Conservation (phyloP, 208 protist genomes). For the Lotmaria passim region DNA sequence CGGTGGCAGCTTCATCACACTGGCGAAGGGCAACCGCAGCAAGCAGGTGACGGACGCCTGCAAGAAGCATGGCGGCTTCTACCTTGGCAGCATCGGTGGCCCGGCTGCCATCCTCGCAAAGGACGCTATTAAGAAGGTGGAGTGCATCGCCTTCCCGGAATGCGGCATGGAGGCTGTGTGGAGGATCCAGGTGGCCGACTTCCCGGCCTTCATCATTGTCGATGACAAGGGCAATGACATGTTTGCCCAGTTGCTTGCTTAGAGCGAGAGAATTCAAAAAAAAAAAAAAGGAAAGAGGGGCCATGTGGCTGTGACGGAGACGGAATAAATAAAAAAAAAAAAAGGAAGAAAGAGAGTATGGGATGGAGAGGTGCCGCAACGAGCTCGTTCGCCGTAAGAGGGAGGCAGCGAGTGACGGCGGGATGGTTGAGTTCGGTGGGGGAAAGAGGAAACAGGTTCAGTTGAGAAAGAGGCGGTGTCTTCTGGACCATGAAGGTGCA, state of each 20-base stretch:
- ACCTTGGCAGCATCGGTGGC: constrained; percentile 97
- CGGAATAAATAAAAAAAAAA: too few relatives aligned
- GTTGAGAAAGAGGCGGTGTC: not conserved
- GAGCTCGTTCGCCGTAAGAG: too few relatives aligned
- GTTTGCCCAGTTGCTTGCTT: constrained; percentile 82
- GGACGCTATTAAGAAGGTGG: constrained; percentile 94
- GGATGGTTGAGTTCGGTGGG: too few relatives aligned
- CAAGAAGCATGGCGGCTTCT: constrained; percentile 97
- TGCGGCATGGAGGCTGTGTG: constrained; percentile 93
- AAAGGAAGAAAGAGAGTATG: too few relatives aligned
- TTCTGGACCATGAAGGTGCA: too few relatives aligned
- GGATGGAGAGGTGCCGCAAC: too few relatives aligned
- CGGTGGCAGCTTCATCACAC: constrained; percentile 92
- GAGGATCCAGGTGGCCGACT: constrained; percentile 96
- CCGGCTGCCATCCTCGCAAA: constrained; percentile 94
- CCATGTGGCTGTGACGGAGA: too few relatives aligned
- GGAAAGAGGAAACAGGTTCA: not conserved
- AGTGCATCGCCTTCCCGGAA: constrained; percentile 93
- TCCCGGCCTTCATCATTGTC: constrained; percentile 97
- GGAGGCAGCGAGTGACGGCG: too few relatives aligned
- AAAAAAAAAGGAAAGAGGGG: not conserved
- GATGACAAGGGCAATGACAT: constrained; percentile 98
- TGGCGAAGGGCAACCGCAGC: constrained; percentile 97
- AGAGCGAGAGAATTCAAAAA: not conserved
- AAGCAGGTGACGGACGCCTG: constrained; percentile 92